Conservation (phyloP, 2,329 filamentous ascomycete genomes). For the Penicillium sp. region DNA sequence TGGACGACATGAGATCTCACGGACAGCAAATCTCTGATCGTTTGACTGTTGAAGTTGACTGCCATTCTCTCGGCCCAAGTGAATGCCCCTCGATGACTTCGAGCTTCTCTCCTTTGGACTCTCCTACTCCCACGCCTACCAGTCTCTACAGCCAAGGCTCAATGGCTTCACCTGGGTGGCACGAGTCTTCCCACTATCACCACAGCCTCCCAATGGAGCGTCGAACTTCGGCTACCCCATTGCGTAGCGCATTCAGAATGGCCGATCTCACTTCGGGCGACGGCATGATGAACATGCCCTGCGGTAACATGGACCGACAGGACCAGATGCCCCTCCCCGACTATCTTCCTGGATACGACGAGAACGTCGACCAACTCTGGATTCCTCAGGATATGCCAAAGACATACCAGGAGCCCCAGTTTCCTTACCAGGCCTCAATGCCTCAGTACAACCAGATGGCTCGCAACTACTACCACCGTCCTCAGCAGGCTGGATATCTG, state of each 20-base stretch:
- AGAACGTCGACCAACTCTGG: conserved; percentile 41
- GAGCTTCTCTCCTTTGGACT: conserved; percentile 43
- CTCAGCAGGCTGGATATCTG: conserved; percentile 34
- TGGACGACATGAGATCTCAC: conserved; percentile 42
- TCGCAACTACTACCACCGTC: conserved; percentile 37
- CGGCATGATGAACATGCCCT: conserved; percentile 36
- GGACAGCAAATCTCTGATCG: conserved; percentile 38
- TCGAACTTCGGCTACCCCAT: conserved; percentile 30
- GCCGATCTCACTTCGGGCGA: conserved; percentile 37
- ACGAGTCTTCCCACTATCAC: conserved; percentile 33
- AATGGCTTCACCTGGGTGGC: conserved; percentile 40
- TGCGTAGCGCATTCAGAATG: conserved; percentile 39
- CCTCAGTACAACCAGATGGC: conserved; percentile 38
- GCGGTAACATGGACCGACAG: conserved; percentile 35
- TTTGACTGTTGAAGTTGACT: conserved; percentile 42
- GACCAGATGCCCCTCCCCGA: conserved; percentile 38
- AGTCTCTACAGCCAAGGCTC: conserved; percentile 42
- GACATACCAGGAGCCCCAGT: conserved; percentile 34
- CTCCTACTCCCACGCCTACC: conserved; percentile 41
- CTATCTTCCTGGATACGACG: conserved; percentile 40
- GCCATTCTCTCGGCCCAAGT: conserved; percentile 40
- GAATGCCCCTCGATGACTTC: conserved; percentile 44
- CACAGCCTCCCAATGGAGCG: conserved; percentile 32
- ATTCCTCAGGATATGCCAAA: conserved; percentile 39
- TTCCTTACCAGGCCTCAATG: conserved; percentile 38